Conservation (phyloP, 257 asterid species). For the Ocimum tenuiflorum region DNA sequence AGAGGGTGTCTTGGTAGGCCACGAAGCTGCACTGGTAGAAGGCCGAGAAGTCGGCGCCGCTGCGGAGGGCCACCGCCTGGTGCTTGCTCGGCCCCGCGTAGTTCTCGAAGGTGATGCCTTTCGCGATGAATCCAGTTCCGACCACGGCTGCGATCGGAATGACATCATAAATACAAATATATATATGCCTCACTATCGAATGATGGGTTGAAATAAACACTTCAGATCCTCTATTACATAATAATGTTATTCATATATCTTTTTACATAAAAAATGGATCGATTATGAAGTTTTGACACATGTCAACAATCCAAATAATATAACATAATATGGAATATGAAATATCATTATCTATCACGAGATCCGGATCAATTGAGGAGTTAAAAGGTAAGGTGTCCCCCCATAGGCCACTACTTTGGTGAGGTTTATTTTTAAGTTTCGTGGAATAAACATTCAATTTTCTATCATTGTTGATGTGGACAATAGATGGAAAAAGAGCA, state of each 20-base stretch:
- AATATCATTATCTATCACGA: too few species aligned
- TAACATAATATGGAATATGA: too few species aligned
- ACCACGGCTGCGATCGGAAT: constrained; percentile 47
- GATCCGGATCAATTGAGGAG: too few species aligned
- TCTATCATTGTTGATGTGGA: constrained; percentile 4
- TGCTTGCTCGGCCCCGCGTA: constrained; percentile 89
- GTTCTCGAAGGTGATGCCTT: constrained; percentile 82
- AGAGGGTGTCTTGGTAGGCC: constrained; percentile 92
- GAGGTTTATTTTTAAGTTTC: background rate
- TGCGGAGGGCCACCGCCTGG: constrained; percentile 93
- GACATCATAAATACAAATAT: too few species aligned
- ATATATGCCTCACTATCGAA: too few species aligned
- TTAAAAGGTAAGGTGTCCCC: too few species aligned
- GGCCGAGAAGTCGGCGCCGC: constrained; percentile 77
- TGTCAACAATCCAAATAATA: too few species aligned
- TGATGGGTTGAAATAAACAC: too few species aligned
- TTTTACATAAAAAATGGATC: too few species aligned
- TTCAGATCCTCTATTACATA: too few species aligned
- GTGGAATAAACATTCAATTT: background rate
- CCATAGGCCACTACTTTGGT: background rate
- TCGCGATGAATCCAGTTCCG: constrained; percentile 77
- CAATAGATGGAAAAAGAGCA: background rate
- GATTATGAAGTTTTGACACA: too few species aligned
- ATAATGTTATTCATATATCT: too few species aligned
- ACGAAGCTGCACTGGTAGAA: constrained; percentile 89